phyloP scores from a whole-genome alignment of 768 basidiomycete species.

The Dacryopinax spathularia region DNA sequence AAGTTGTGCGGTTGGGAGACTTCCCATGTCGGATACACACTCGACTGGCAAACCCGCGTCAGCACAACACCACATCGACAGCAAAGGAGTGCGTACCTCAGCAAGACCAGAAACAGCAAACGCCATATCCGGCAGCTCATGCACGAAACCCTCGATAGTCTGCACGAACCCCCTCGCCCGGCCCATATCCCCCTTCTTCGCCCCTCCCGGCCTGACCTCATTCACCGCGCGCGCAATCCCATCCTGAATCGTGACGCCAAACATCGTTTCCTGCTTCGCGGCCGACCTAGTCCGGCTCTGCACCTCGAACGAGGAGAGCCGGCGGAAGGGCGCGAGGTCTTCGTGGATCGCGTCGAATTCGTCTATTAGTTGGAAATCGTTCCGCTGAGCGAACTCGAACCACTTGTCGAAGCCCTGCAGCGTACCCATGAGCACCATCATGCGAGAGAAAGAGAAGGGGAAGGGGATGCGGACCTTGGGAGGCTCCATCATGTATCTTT shows the following conservation, averaged over 20 bases:
- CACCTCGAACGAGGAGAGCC: background rate
- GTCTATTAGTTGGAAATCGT: constrained; percentile 38
- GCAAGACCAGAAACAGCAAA: constrained; percentile 4
- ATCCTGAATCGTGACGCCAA: background rate
- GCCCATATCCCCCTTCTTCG: background rate
- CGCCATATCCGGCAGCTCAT: constrained; percentile 3
- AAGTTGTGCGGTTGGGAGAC: constrained; percentile 16
- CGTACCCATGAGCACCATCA: constrained; percentile 7
- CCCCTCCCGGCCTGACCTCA: background rate
- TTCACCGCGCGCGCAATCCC: background rate
- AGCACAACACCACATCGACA: constrained; percentile 17
- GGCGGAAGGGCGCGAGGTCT: constrained; percentile 31
- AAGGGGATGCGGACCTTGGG: constrained; percentile 19
- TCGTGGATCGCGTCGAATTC: constrained; percentile 40
- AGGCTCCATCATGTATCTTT: constrained; percentile 25
- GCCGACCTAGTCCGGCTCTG: background rate
- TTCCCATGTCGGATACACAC: constrained; percentile 16
- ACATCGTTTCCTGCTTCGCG: background rate
- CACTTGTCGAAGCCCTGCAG: constrained; percentile 35
- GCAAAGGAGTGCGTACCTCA: constrained; percentile 13
- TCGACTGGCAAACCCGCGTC: constrained; percentile 15
- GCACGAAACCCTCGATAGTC: background rate
- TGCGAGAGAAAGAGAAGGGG: background rate
- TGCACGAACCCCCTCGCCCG: background rate
- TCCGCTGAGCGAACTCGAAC: constrained; percentile 30